Evolutionary conservation across 495 filamentous ascomycete genomes (phyloP).

Genomic region (Penicilliopsis zonata): DNA sequence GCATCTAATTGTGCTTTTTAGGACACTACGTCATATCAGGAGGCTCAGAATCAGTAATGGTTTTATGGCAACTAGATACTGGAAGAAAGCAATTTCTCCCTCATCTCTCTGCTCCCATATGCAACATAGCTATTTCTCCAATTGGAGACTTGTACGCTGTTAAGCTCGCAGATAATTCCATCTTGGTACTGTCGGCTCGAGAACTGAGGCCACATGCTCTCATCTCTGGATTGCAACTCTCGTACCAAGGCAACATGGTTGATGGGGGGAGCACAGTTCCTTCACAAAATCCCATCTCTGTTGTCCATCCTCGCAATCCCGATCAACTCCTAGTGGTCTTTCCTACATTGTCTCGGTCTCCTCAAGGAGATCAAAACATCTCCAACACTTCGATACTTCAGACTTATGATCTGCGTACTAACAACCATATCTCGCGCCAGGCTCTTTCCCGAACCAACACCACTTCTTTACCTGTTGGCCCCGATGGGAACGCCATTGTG

Average conservation of each 20-base stretch:
- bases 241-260: slow-evolving; percentile 7
- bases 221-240: slow-evolving; percentile 67
- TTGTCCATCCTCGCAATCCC: slow-evolving; percentile 43
- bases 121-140: slow-evolving; percentile 72
- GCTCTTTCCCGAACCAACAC: slow-evolving; percentile 78
- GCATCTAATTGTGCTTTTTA: slow-evolving; percentile 21
- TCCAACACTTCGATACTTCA: slow-evolving; percentile 51
- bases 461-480: slow-evolving; percentile 63
- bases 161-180: slow-evolving; percentile 79
- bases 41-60: slow-evolving; percentile 77
- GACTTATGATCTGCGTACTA: slow-evolving; percentile 66
- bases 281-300: slow-evolving; percentile 12
- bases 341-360: slow-evolving; percentile 32
- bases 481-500: slow-evolving; percentile 50
- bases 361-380: slow-evolving; percentile 14
- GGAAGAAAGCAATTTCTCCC: slow-evolving; percentile 68
- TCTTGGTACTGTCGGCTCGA: slow-evolving; percentile 77
- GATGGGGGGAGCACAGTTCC: neutral
- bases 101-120: slow-evolving; percentile 73
- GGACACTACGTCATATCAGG: slow-evolving; percentile 96
- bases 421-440: slow-evolving; percentile 67
- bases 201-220: slow-evolving; percentile 72
- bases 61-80: slow-evolving; percentile 93
- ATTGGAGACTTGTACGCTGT: slow-evolving; percentile 68
- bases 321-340: slow-evolving; percentile 51